Evolutionary conservation across 257 asterid genomes (phyloP).

Genomic region (Schizonepeta tenuifolia): DNA sequence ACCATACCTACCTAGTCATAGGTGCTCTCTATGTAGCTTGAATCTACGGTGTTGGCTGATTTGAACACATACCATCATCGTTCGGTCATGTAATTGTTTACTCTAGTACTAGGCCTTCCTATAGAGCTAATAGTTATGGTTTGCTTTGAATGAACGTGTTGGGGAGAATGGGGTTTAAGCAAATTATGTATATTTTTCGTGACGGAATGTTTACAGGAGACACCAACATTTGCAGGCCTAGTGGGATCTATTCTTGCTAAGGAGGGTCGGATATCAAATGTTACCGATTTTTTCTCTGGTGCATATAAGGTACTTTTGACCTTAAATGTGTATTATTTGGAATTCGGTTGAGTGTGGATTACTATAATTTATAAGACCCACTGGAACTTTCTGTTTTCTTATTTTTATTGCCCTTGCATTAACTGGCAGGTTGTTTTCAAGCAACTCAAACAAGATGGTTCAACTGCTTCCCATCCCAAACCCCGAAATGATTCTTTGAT

Average conservation of each 20-base stretch:
- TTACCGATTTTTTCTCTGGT: constrained; percentile 66
- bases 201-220: constrained; percentile 7
- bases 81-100: not conserved
- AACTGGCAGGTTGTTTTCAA: constrained; percentile 57
- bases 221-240: constrained; percentile 57
- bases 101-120: not conserved
- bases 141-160: not conserved
- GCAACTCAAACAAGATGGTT: constrained; percentile 60
- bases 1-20: not conserved
- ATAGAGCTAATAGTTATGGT: not conserved
- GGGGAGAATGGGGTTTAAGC: not conserved
- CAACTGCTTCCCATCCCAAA: constrained; percentile 58
- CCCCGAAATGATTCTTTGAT: constrained; percentile 67
- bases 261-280: constrained; percentile 63
- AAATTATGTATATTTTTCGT: not conserved
- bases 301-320: constrained; percentile 68
- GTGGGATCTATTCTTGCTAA: constrained; percentile 81
- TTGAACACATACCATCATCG: not conserved
- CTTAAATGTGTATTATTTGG: not conserved
- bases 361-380: not conserved
- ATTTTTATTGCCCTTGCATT: constrained; percentile 28
- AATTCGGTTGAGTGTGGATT: not conserved
- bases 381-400: constrained; percentile 10
- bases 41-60: not conserved
- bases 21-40: not conserved